phyloP scores from a whole-genome alignment of 2,329 filamentous ascomycete species.

The Fusarium solani-melongenae region DNA sequence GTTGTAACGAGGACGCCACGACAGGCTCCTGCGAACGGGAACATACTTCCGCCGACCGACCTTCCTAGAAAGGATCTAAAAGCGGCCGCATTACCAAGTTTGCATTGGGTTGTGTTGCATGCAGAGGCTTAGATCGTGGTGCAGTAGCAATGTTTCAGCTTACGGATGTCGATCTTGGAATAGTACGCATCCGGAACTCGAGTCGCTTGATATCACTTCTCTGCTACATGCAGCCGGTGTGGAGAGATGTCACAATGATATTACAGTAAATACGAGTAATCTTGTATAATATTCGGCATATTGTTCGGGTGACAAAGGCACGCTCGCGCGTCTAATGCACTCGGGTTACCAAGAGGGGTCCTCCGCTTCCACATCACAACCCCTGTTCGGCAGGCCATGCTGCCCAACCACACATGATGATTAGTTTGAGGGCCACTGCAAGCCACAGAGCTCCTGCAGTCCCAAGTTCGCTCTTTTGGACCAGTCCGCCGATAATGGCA shows the following conservation, averaged over 20 bases:
- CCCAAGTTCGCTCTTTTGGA: constrained; percentile 60
- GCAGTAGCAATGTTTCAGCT: background rate
- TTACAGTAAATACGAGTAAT: background rate
- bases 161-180: background rate
- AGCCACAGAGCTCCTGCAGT: constrained; percentile 68
- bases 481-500: constrained; percentile 61
- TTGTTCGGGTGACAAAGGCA: background rate
- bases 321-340: background rate
- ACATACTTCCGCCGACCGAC: background rate
- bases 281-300: background rate
- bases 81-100: background rate
- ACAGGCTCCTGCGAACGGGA: constrained; percentile 5
- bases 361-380: background rate
- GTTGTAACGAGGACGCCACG: constrained; percentile 1
- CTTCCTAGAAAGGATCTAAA: background rate
- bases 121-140: background rate
- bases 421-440: constrained; percentile 66
- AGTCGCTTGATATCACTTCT: background rate
- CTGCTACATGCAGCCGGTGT: background rate
- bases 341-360: background rate
- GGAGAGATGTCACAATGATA: background rate
- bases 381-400: constrained; percentile 65
- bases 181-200: background rate
- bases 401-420: constrained; percentile 68
- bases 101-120: background rate